Evolutionary conservation across 2,329 filamentous ascomycete species (phyloP).

Genomic region (Beauveria scarabaeidicola): DNA sequence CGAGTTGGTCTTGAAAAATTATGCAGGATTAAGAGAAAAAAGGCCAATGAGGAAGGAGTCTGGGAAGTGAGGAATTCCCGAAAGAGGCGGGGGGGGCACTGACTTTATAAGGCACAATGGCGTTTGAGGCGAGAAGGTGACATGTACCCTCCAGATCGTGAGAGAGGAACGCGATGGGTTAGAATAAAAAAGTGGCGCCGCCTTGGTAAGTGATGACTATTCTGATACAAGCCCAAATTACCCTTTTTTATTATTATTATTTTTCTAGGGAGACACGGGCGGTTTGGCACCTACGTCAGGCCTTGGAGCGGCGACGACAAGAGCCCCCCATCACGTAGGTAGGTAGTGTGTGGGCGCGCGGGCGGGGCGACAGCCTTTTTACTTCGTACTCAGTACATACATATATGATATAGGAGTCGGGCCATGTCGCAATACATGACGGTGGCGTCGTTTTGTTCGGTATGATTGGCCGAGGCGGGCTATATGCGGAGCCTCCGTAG

Average conservation of each 20-base stretch:
- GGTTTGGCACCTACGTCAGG: slow-evolving; percentile 1
- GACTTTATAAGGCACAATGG: slow-evolving; percentile 6
- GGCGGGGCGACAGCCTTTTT: not conserved
- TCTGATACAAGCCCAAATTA: not conserved
- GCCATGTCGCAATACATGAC: slow-evolving; percentile 8
- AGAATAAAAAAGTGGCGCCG: not conserved
- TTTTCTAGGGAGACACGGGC: not conserved
- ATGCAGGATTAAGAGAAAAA: not conserved
- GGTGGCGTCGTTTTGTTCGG: slow-evolving; percentile 1
- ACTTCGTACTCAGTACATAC: no score
- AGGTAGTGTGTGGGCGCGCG: not conserved
- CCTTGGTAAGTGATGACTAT: no score
- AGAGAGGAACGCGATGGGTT: not conserved
- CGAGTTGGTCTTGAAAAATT: not conserved
- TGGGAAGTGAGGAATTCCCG: not conserved
- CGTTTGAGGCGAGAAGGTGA: not conserved
- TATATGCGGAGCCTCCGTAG: not conserved
- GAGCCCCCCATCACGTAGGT: no score
- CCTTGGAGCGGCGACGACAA: no score
- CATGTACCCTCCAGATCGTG: not conserved
- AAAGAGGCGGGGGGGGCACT: not conserved
- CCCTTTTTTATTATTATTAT: not conserved
- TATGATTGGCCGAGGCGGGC: not conserved
- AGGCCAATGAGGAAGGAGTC: slow-evolving; percentile 5
- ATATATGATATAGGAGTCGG: not conserved